Evolutionary conservation across 306 rosid genomes (phyloP).

Genomic region (Acacia acuminata): DNA sequence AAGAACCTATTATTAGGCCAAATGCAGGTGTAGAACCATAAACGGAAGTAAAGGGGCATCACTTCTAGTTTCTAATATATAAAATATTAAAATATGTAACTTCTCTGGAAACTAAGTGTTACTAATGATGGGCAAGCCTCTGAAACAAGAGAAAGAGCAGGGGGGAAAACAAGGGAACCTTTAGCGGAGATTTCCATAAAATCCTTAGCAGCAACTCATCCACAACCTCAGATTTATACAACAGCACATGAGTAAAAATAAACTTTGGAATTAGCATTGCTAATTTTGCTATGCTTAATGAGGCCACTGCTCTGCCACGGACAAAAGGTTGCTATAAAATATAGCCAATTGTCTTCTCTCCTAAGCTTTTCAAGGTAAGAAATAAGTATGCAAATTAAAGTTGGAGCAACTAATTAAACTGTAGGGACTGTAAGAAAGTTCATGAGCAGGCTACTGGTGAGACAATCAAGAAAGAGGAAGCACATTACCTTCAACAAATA

Average conservation of each 20-base stretch:
- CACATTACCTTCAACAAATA: slow-evolving; percentile 65
- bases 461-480: slow-evolving; percentile 35
- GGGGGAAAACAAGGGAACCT: neutral
- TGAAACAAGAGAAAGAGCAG: neutral
- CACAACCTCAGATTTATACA: neutral
- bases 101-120: neutral
- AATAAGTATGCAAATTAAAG: neutral
- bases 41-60: neutral
- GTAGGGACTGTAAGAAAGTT: too few relatives aligned
- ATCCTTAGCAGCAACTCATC: neutral
- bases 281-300: neutral
- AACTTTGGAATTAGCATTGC: neutral
- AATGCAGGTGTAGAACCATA: too few relatives aligned
- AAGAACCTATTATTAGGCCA: too few relatives aligned
- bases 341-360: neutral
- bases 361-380: neutral
- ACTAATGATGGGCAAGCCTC: neutral
- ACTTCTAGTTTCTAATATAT: too few relatives aligned
- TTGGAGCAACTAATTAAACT: too few relatives aligned
- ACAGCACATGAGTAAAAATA: neutral
- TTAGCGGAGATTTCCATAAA: neutral
- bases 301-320: neutral
- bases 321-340: neutral
- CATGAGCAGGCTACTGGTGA: neutral
- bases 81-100: neutral